Conservation (phyloP, 2,329 filamentous ascomycete genomes). For the Lachnellula willkommii region DNA sequence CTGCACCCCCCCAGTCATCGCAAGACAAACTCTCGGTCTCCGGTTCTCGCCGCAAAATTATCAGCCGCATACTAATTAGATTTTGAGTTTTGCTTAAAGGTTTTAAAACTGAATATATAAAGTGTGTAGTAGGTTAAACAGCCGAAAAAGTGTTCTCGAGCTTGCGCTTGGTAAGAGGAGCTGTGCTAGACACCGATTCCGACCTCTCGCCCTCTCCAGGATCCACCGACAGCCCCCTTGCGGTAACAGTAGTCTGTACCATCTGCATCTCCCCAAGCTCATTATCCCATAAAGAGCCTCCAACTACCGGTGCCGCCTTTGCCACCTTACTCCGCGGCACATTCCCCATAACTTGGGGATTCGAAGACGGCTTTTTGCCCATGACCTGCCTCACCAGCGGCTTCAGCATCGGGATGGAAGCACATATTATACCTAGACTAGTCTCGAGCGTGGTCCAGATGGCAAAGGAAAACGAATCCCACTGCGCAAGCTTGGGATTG, state of each 20-base stretch:
- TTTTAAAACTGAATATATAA: neutral
- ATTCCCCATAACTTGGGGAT: neutral
- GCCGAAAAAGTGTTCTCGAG: no score
- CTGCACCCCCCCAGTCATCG: neutral
- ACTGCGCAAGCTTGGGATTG: neutral
- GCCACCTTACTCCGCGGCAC: neutral
- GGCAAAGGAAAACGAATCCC: neutral
- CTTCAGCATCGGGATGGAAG: neutral
- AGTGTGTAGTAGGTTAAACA: neutral
- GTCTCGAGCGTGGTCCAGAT: conserved; percentile 1
- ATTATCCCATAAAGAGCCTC: neutral
- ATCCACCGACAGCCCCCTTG: neutral
- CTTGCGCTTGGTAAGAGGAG: neutral
- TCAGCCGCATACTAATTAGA: no score
- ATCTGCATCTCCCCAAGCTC: neutral
- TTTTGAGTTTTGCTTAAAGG: neutral
- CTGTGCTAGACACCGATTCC: neutral
- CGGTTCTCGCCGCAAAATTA: no score
- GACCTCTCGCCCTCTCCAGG: neutral
- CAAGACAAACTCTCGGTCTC: neutral
- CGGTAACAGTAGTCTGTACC: neutral
- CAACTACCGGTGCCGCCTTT: neutral
- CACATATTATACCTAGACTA: neutral
- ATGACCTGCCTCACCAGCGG: conserved; percentile 27
- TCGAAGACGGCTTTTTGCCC: neutral